phyloP scores from a whole-genome alignment of 2,329 filamentous ascomycete genomes.

The Monosporascus sp. region DNA sequence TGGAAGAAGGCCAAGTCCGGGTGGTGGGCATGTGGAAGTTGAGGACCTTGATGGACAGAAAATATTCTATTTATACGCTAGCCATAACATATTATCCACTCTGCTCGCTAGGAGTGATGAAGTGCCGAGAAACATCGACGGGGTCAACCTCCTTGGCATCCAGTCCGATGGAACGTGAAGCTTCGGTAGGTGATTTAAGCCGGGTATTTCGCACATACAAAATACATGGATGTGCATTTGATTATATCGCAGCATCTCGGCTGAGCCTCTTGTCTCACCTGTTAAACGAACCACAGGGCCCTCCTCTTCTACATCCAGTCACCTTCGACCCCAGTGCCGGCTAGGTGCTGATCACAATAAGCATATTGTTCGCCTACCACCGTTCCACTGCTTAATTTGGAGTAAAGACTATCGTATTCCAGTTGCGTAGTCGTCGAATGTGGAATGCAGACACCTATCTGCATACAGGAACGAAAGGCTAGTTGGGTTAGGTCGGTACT shows the following conservation, averaged over 20 bases:
- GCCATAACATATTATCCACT: background rate
- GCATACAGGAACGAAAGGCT: background rate
- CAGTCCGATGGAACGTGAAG: no score
- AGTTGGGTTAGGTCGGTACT: no score
- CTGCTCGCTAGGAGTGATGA: background rate
- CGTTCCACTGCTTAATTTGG: background rate
- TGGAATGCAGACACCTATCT: background rate
- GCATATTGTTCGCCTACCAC: no score
- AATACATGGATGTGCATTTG: background rate
- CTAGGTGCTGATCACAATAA: background rate
- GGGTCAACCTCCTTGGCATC: no score
- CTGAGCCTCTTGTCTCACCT: background rate
- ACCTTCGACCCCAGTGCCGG: no score
- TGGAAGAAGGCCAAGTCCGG: background rate
- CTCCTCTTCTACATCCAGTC: background rate
- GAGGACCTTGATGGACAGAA: constrained; percentile 6
- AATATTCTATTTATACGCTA: background rate
- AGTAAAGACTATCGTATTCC: background rate
- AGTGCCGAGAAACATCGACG: no score
- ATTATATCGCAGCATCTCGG: background rate
- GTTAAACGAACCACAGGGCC: background rate
- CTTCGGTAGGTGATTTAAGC: no score
- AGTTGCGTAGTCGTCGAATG: background rate
- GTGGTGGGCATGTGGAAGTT: constrained; percentile 2
- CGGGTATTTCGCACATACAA: no score